Base-by-base conservation (phyloP, 108 stramenopile species). In the Discostella pseudostelligera region DNA sequence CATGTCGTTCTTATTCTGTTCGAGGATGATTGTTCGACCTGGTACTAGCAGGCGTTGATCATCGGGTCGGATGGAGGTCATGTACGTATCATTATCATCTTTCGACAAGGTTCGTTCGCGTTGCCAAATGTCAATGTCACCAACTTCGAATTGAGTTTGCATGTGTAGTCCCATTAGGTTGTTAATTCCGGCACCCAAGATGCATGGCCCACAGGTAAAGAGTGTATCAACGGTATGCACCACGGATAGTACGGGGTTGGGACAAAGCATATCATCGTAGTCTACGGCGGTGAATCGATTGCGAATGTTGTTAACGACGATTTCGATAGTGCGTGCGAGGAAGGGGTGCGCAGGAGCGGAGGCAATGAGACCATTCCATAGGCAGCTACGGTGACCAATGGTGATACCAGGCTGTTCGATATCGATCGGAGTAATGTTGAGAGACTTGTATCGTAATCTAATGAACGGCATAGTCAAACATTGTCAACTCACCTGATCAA, bases 341-440 rank as follows among this genome's bases (percentile, higher is more conserved):
- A 84, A 88, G 12, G 92, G 92, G 70, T 91, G 89, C 9, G 81
- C 92, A 22, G 92, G 89, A 58, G 89, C 86, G 13, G 87, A 75
- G 28, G 87, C 92, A 35, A 93, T 88, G 53, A 93, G 75, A n/a
- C 92, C 92, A 57, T 93, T 93, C 92, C 92, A 93, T 26, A 93
- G 50, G 69, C 91, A 92, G 79, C 88, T 89, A 36, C 82, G 76
- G 32, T 78, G 78, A 25, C 80, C 70, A 17, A 75, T 73, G 9
- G 70, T 57, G 12, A 35, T 76, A 14, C 89, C 89, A 14, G 89
- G 89, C 73, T 71, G 39, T 43, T 26, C 11, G 25, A 44, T 56
- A 19, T 10, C 35, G 24, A 39, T 4, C 29, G 53, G 20, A 28
- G 8, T 19, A 28, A 12, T 4, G 5, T 24, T 53, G 4, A n/a